These are phyloP conservation scores for Phialocephala subalpina DNA, from an alignment of 2,329 filamentous ascomycete species.

Conservation along the genomic window DNA sequence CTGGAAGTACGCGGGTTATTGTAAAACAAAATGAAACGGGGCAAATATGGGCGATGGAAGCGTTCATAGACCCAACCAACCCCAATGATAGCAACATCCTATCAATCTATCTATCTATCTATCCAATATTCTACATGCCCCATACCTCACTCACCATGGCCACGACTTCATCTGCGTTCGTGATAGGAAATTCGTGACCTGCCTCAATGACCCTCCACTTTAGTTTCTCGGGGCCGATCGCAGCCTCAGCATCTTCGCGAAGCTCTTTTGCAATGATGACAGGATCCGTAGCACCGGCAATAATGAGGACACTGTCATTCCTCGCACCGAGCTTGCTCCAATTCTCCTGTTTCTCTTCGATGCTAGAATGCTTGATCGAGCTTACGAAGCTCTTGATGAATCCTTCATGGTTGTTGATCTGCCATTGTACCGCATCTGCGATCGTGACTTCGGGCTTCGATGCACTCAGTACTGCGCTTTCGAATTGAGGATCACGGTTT, in stretches of 20 bases:
- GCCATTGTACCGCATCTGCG: conserved; percentile 58
- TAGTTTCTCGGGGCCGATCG: conserved; percentile 50
- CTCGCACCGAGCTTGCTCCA: conserved; percentile 57
- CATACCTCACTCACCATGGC: conserved; percentile 54
- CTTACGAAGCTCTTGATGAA: conserved; percentile 69
- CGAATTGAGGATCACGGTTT: conserved; percentile 29
- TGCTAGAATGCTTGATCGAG: conserved; percentile 60
- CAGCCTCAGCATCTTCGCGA: conserved; percentile 32
- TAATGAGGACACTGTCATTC: conserved; percentile 59
- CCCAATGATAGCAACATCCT: no score
- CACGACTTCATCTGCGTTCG: conserved; percentile 55
- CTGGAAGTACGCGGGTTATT: no score
- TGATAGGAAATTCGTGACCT: conserved; percentile 70
- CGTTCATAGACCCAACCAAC: no score
- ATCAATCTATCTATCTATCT: background rate
- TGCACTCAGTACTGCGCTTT: conserved; percentile 31
- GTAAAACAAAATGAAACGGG: no score
- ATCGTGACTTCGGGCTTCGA: conserved; percentile 33
- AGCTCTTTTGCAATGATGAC: conserved; percentile 59
- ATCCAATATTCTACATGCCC: conserved; percentile 16
- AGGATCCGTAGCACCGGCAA: conserved; percentile 55
- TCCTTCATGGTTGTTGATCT: conserved; percentile 61
- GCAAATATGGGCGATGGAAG: no score
- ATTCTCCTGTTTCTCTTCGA: conserved; percentile 59
- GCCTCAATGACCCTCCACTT: conserved; percentile 60